Evolutionary conservation across 495 filamentous ascomycete species (phyloP).

Genomic region (Trichocladium uniseriatum): DNA sequence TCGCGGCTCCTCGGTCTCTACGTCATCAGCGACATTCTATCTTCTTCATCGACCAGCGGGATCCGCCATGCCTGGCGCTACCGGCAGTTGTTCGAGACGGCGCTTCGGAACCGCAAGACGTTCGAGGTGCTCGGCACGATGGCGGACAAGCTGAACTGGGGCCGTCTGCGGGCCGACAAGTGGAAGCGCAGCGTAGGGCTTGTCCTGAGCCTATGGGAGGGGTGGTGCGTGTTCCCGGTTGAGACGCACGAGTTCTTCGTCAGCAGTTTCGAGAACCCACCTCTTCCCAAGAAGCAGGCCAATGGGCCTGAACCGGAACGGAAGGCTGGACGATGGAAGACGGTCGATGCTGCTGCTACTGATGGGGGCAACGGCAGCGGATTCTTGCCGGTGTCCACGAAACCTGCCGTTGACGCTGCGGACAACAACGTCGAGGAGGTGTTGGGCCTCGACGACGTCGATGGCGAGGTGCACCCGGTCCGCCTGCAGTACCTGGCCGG

Average conservation of each 20-base stretch:
- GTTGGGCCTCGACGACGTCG: conserved; percentile 26
- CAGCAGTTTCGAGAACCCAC: conserved; percentile 64
- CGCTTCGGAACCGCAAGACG: conserved; percentile 56
- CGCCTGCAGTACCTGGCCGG: conserved; percentile 18
- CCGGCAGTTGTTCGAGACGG: conserved; percentile 71
- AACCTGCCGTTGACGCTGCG: conserved; percentile 3
- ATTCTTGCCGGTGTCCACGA: conserved; percentile 29
- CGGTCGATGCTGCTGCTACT: conserved; percentile 46
- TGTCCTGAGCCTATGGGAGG: conserved; percentile 76
- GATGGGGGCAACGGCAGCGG: conserved; percentile 28
- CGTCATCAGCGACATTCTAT: conserved; percentile 80
- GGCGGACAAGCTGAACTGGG: conserved; percentile 70
- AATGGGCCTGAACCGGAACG: conserved; percentile 40
- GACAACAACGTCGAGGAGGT: conserved; percentile 22
- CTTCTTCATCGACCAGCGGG: conserved; percentile 70
- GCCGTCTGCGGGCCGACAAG: conserved; percentile 74
- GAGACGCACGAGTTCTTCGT: conserved; percentile 65
- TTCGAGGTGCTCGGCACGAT: conserved; percentile 78
- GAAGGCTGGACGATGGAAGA: conserved; percentile 60
- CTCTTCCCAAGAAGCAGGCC: conserved; percentile 46
- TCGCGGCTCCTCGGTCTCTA: conserved; percentile 78
- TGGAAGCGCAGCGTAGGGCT: conserved; percentile 75
- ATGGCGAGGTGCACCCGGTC: conserved; percentile 22
- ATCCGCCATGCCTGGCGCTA: conserved; percentile 89
- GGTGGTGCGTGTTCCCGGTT: conserved; percentile 77